Evolutionary conservation across 352 stramenopile species (phyloP).

Genomic region (Phytopythium mirpurense): DNA sequence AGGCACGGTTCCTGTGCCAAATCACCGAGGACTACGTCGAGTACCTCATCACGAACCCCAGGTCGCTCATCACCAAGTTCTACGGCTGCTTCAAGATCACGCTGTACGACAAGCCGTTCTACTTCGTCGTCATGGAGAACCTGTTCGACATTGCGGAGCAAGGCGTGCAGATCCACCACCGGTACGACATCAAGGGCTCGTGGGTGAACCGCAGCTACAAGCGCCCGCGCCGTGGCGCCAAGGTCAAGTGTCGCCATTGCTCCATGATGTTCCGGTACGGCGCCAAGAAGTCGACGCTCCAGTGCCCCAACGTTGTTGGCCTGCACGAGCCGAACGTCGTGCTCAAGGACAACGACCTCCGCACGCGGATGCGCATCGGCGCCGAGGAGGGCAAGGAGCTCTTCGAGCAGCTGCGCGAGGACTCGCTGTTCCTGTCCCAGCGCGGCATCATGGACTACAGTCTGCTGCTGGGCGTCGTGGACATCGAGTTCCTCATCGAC

Average conservation of each 20-base stretch:
- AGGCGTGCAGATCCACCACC: slow-evolving; percentile 73
- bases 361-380: slow-evolving; percentile 75
- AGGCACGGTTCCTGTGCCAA: slow-evolving; percentile 76
- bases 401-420: slow-evolving; percentile 60
- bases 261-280: slow-evolving; percentile 84
- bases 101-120: slow-evolving; percentile 87
- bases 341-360: slow-evolving; percentile 85
- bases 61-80: slow-evolving; percentile 86
- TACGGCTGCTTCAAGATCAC: slow-evolving; percentile 89
- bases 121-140: slow-evolving; percentile 93
- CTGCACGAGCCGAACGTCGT: slow-evolving; percentile 83
- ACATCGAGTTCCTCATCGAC: slow-evolving; percentile 81
- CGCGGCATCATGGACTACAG: slow-evolving; percentile 91
- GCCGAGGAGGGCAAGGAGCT: slow-evolving; percentile 42
- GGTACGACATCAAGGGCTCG: slow-evolving; percentile 90
- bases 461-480: slow-evolving; percentile 79
- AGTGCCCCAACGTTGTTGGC: slow-evolving; percentile 76
- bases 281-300: slow-evolving; percentile 52
- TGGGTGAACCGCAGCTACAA: slow-evolving; percentile 88
- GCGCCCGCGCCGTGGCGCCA: slow-evolving; percentile 57
- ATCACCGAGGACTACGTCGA: slow-evolving; percentile 86
- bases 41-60: slow-evolving; percentile 70
- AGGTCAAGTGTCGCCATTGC: slow-evolving; percentile 83
- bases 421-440: slow-evolving; percentile 71
- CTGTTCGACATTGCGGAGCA: slow-evolving; percentile 75